These are phyloP conservation scores for Ogataea philodendri DNA, from an alignment of 805 yeast species.

Conservation along the genomic window DNA sequence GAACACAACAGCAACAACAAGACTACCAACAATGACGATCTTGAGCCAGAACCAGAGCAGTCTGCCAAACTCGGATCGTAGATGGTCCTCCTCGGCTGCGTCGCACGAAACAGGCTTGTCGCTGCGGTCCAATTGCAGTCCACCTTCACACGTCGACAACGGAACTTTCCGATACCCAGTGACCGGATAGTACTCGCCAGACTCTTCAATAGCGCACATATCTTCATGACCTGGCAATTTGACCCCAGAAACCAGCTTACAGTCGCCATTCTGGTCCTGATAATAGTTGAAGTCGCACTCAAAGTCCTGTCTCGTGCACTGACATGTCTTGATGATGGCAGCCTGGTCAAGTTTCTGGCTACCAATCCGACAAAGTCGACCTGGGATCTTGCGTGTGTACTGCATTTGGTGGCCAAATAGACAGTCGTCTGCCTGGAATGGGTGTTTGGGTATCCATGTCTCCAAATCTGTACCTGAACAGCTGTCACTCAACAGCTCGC, in stretches of 20 bases:
- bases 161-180: slow-evolving; percentile 89
- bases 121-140: slow-evolving; percentile 60
- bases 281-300: slow-evolving; percentile 87
- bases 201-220: slow-evolving; percentile 53
- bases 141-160: slow-evolving; percentile 78
- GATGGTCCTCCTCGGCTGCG: slow-evolving; percentile 70
- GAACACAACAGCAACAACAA: slow-evolving; percentile 38
- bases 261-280: slow-evolving; percentile 68
- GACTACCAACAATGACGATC: slow-evolving; percentile 52
- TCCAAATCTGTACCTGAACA: slow-evolving; percentile 63
- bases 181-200: slow-evolving; percentile 69
- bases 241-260: slow-evolving; percentile 71
- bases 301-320: slow-evolving; percentile 78
- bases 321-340: slow-evolving; percentile 60
- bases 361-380: slow-evolving; percentile 65
- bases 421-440: slow-evolving; percentile 50
- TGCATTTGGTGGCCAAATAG: slow-evolving; percentile 65
- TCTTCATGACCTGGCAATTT: slow-evolving; percentile 62
- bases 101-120: slow-evolving; percentile 69
- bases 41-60: slow-evolving; percentile 45
- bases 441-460: slow-evolving; percentile 58
- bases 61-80: slow-evolving; percentile 59
- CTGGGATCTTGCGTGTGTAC: slow-evolving; percentile 59
- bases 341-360: slow-evolving; percentile 55
- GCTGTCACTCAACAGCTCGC: slow-evolving; percentile 43